Conservation (phyloP, 495 filamentous ascomycete species). For the Aspergillus coremiiformis region DNA sequence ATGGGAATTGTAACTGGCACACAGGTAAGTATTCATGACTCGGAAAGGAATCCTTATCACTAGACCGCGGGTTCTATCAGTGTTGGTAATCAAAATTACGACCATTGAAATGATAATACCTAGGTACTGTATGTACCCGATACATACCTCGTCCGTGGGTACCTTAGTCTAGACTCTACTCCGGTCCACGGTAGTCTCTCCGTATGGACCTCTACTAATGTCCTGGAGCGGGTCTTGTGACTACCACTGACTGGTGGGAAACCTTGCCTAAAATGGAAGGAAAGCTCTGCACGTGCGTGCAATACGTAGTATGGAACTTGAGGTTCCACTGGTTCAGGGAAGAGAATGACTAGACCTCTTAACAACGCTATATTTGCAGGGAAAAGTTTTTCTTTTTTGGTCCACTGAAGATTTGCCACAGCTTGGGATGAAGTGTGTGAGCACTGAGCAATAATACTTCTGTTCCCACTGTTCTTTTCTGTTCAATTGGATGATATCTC, state of each 20-base stretch:
- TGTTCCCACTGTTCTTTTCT: not conserved
- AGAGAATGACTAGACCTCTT: not conserved
- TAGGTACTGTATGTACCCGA: too few species aligned
- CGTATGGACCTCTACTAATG: too few species aligned
- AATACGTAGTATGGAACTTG: not conserved
- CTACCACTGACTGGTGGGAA: not conserved
- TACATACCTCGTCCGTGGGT: too few species aligned
- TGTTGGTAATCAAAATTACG: too few species aligned
- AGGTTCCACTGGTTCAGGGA: not conserved
- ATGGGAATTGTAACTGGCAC: not conserved
- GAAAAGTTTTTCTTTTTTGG: too few species aligned
- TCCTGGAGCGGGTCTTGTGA: not conserved
- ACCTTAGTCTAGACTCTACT: too few species aligned
- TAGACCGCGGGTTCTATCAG: too few species aligned
- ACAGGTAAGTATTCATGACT: not conserved
- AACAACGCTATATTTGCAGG: not conserved
- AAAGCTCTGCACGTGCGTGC: conserved; percentile 10
- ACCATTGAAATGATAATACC: too few species aligned
- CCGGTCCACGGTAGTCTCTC: too few species aligned
- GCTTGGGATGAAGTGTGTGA: not conserved
- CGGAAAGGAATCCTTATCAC: not conserved
- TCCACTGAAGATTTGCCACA: not conserved
- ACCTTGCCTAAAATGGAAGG: not conserved
- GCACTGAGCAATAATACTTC: not conserved
- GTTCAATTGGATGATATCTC: not conserved